Evolutionary conservation across 2,329 filamentous ascomycete species (phyloP).

Genomic region (Ceratocystis colombiana): DNA sequence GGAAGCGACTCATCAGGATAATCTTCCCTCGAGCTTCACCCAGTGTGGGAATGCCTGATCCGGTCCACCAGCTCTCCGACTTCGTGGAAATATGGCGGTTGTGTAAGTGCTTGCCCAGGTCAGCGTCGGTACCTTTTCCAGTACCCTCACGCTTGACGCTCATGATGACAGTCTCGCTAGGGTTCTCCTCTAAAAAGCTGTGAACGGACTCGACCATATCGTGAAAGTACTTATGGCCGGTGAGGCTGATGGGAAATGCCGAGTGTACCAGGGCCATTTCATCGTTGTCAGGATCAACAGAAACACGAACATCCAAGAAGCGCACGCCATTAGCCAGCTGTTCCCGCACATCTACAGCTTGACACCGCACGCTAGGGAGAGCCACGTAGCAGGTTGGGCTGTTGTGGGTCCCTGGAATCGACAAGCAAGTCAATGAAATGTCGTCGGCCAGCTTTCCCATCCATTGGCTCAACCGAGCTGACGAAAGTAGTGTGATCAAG

Average conservation of each 20-base stretch:
- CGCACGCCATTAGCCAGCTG: conserved; percentile 86
- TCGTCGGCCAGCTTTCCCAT: conserved; percentile 66
- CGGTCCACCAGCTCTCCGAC: conserved; percentile 63
- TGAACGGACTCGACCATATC: conserved; percentile 62
- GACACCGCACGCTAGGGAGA: conserved; percentile 85
- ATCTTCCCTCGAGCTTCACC: conserved; percentile 73
- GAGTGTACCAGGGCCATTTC: conserved; percentile 76
- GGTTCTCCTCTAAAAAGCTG: conserved; percentile 65
- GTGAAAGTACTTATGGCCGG: conserved; percentile 67
- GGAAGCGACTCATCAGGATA: conserved; percentile 73
- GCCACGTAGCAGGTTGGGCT: conserved; percentile 75
- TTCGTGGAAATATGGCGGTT: conserved; percentile 56
- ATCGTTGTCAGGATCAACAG: conserved; percentile 45
- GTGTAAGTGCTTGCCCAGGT: conserved; percentile 64
- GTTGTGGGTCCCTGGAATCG: conserved; percentile 93
- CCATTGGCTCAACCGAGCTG: conserved; percentile 61
- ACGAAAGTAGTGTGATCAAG: conserved; percentile 58
- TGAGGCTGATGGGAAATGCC: conserved; percentile 78
- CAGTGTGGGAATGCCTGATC: conserved; percentile 64
- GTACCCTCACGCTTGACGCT: conserved; percentile 86
- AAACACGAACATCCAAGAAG: conserved; percentile 84
- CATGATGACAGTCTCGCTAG: conserved; percentile 72
- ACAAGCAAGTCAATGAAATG: conserved; percentile 66
- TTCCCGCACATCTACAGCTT: conserved; percentile 63
- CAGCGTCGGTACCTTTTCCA: conserved; percentile 66